phyloP scores from a whole-genome alignment of 345 rosid species.

The Trapa bicornis region DNA sequence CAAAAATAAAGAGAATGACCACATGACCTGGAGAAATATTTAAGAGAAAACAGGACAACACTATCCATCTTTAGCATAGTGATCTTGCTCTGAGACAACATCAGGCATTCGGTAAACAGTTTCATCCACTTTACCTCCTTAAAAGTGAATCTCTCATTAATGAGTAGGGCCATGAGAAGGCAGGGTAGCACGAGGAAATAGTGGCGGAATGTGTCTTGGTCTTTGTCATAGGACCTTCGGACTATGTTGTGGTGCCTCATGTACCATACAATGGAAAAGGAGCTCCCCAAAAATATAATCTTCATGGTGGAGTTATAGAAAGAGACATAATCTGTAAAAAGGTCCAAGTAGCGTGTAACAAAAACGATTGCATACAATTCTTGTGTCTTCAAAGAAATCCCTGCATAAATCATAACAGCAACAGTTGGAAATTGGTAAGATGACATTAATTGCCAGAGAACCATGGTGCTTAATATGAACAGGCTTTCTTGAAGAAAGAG shows the following conservation, averaged over 20 bases:
- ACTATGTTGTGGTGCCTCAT: slow-evolving; percentile 62
- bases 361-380: slow-evolving; percentile 71
- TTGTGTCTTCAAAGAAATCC: slow-evolving; percentile 79
- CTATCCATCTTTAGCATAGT: not conserved
- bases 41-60: not conserved
- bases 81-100: not conserved
- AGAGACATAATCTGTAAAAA: slow-evolving; percentile 56
- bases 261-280: slow-evolving; percentile 76
- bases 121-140: slow-evolving; percentile 35
- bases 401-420: slow-evolving; percentile 17
- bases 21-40: slow-evolving; percentile 33
- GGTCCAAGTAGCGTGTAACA: slow-evolving; percentile 64
- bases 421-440: slow-evolving; percentile 3
- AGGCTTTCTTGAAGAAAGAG: not conserved
- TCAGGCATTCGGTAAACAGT: slow-evolving; percentile 5
- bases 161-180: slow-evolving; percentile 46
- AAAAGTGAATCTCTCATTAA: slow-evolving; percentile 54
- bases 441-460: not conserved
- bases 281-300: slow-evolving; percentile 69
- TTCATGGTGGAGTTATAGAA: slow-evolving; percentile 69
- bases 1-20: slow-evolving; percentile 65
- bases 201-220: slow-evolving; percentile 66
- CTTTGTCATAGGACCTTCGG: slow-evolving; percentile 59
- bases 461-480: not conserved
- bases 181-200: slow-evolving; percentile 60